Base-by-base conservation (phyloP, 2,329 filamentous ascomycete genomes). In the Diaporthe sp. region DNA sequence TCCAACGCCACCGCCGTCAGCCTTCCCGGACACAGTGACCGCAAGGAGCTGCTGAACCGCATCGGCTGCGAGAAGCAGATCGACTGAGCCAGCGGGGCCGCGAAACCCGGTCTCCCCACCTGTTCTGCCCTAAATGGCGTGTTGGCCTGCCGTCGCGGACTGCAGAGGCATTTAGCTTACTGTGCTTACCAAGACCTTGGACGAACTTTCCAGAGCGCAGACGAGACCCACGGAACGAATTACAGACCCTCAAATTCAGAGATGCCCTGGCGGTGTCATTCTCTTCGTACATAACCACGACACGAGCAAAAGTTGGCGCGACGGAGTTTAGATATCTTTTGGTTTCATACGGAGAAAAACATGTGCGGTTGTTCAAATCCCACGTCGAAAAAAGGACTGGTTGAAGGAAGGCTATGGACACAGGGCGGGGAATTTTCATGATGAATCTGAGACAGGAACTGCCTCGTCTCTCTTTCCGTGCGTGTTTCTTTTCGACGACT, bases 21-120 rank as follows among this genome's bases (percentile, higher is more conserved):
- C 80, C 88, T 95, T 72, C 90, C 91, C 25, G 90, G 93, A 34
- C 92, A 93, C 83, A 93, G 92, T 80, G 93, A 95, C 83, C 90
- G 93, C 79, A 97, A 96, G 87, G 94, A 96, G 83, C 86, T 97
- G 78, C 88, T 97, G 72, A 94, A 94, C 60, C 89, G 94, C 72
- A 97, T 97, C 81, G 94, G 94, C 67, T 97, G 94, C 83, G 94
- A 95, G 84, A 95, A 95, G 87, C 93, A 91, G 81, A 87, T 91
- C 73, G 89, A 91, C 74, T 88, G 76, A 77, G 63, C 53, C 15
- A 22, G n/a, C 39, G 47, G 47, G 47, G n/a, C 31, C 51, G 47
- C 47, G 6, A 53, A 55, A 20, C 31, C 22, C 4, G 12, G 25
- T 37, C 37, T 49, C 28, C 22, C 12, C 37, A 58, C 34, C 37